Evolutionary conservation across 164 flowering plant species (phyloP), one percentile per base, ranked within the genome.

Genomic region (Magnolia officinalis): DNA sequence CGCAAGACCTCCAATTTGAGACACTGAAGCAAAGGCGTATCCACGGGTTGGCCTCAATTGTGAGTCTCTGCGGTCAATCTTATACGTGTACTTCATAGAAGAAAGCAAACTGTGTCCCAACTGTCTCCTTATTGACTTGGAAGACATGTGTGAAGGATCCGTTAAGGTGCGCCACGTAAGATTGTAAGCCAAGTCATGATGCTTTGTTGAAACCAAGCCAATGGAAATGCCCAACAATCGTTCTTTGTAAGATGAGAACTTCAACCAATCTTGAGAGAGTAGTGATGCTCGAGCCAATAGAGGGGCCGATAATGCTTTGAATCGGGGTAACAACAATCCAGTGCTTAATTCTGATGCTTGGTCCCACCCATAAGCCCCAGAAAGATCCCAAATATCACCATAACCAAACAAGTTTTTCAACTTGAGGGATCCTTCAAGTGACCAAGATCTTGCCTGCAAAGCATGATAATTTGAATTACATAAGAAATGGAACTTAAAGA

Each of bases 311-410:
- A 84, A 74, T 79, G 86, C 82, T 83, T 80, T 92, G 75, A 95
- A 80, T 82, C 90, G 85, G 23, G 99, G 98, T 66, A 92, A 74
- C 72, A 82, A 83, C 71, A 95, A 81, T 23, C 99, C 98, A n/a
- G 88, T 82, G 77, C 98, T 90, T 52, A 93, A 78, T 86, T 95
- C 95, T 61, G 90, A 85, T 29, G 92, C 80, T 75, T 89, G 96
- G 75, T 90, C 92, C 90, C 88, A 89, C 10, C 96, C 98, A 88
- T 88, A 92, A 31, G 89, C 88, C 79, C 87, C 50, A 52, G 99
- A 91, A 69, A 87, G 90, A 84, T 95, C 97, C 99, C 97, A 95
- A 72, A 90, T 63, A 83, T 95, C 99, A 49, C 93, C 99, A 84
- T 89, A 88, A 7, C 99, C 98, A 77, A 93, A 78, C 81, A 87